phyloP scores from a whole-genome alignment of 805 yeast species.

The Dipodascopsis uninucleata region DNA sequence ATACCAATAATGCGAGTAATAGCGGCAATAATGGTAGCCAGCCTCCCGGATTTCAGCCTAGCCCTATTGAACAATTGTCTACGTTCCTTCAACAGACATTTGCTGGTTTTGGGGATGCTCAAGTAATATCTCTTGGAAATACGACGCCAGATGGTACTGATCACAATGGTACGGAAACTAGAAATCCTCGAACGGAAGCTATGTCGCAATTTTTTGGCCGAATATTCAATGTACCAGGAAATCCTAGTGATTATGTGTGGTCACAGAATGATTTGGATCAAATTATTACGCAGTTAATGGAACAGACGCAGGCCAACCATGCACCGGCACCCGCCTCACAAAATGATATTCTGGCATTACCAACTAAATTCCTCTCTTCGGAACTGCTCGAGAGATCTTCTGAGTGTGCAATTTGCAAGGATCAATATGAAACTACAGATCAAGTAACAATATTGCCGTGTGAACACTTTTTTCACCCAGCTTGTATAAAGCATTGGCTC shows the following conservation, averaged over 20 bases:
- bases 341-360: constrained; percentile 12
- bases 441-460: constrained; percentile 25
- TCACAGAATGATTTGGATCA: constrained; percentile 27
- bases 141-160: constrained; percentile 27
- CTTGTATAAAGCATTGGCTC: constrained; percentile 29
- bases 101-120: constrained; percentile 8
- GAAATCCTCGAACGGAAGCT: not conserved
- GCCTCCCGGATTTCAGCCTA: no score
- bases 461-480: constrained; percentile 26
- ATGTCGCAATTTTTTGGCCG: constrained; percentile 9
- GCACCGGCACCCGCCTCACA: constrained; percentile 27
- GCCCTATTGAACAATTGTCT: no score
- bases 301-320: constrained; percentile 16
- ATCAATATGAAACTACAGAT: constrained; percentile 12
- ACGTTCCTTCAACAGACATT: constrained; percentile 20
- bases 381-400: constrained; percentile 8
- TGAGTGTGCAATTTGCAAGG: constrained; percentile 30
- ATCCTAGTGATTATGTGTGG: constrained; percentile 24
- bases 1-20: no score
- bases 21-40: no score
- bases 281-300: constrained; percentile 28
- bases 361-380: constrained; percentile 1
- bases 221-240: constrained; percentile 20
- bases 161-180: not conserved
- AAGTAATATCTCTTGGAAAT: not conserved